A percentile compares a stretch with the other conserved stretches of the same genome.
Conservation (phyloP, 2,329 filamentous ascomycete genomes). For the Fusarium sp. region DNA sequence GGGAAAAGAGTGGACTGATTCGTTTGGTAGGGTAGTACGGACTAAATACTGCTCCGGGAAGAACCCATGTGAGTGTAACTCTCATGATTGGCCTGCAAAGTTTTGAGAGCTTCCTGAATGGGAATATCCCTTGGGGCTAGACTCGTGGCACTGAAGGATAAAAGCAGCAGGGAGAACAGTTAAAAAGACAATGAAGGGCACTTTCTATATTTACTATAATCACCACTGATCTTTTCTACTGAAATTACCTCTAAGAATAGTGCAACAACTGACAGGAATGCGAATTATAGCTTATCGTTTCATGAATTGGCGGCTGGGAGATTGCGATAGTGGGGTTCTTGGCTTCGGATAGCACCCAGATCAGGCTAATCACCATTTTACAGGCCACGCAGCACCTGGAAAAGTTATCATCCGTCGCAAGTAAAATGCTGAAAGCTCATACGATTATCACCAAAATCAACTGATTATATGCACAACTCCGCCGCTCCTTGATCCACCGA, state of each 20-base stretch:
- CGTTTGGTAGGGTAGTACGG: not conserved
- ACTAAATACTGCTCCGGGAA: not conserved
- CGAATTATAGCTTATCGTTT: not conserved
- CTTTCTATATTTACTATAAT: fast-evolving
- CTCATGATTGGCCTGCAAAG: not conserved
- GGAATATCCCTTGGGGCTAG: not conserved
- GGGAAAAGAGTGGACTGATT: not conserved
- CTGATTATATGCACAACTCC: not conserved
- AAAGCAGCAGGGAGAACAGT: fast-evolving
- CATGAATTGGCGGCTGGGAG: fast-evolving
- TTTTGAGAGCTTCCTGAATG: not conserved
- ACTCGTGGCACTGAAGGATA: not conserved
- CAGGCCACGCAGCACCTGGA: not conserved
- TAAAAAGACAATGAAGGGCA: fast-evolving
- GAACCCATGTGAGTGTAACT: not conserved
- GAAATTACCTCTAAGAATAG: no score
- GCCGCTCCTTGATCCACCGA: not conserved
- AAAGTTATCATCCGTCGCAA: not conserved
- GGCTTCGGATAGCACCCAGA: not conserved
- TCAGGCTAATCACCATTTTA: not conserved
- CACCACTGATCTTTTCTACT: no score
- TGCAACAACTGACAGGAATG: not conserved
- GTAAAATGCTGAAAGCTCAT: fast-evolving
- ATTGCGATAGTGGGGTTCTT: not conserved
- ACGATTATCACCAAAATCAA: not conserved